Evolutionary conservation across 306 rosid species (phyloP).

Genomic region (Herpetospermum pedunculosum): DNA sequence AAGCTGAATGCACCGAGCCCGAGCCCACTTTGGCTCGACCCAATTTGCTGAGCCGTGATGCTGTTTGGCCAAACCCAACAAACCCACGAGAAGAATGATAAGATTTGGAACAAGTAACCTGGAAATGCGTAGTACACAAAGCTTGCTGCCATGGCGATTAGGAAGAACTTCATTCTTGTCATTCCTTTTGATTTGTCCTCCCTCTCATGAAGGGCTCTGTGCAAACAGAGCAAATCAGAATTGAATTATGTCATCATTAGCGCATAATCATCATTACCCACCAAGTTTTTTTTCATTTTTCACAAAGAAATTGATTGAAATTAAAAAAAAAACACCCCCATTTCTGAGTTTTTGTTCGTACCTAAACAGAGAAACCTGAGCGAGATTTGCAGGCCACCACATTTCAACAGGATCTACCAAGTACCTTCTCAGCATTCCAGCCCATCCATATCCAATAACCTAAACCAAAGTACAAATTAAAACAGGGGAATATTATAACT

Average conservation of each 20-base stretch:
- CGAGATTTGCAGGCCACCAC: constrained; percentile 99
- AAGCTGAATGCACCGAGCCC: constrained; percentile 85
- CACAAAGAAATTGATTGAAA: too few species aligned
- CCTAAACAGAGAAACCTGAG: constrained; percentile 98
- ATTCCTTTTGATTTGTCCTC: constrained; percentile 46
- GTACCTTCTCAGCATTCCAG: constrained; percentile 88
- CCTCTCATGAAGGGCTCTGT: constrained; percentile 97
- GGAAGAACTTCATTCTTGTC: constrained; percentile 73
- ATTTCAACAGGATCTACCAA: constrained; percentile 93
- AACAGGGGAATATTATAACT: too few species aligned
- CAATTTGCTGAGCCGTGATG: constrained; percentile 91
- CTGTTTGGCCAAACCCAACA: constrained; percentile 93
- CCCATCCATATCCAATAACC: constrained; percentile 99
- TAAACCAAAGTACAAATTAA: constrained; percentile 20
- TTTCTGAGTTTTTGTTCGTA: too few species aligned
- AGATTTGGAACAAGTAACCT: constrained; percentile 63
- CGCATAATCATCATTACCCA: too few species aligned
- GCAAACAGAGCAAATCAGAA: too few species aligned
- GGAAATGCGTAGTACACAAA: constrained; percentile 80
- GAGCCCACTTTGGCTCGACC: constrained; percentile 80
- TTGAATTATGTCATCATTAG: too few species aligned
- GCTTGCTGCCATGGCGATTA: constrained; percentile 62
- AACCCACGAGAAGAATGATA: constrained; percentile 95
- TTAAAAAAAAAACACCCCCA: too few species aligned
- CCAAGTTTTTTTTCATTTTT: too few species aligned